Percentiles rank a stretch among this genome's conserved stretches.
phyloP scores from a whole-genome alignment of 129 eudicot genomes.

The Escallonia herrerae region DNA sequence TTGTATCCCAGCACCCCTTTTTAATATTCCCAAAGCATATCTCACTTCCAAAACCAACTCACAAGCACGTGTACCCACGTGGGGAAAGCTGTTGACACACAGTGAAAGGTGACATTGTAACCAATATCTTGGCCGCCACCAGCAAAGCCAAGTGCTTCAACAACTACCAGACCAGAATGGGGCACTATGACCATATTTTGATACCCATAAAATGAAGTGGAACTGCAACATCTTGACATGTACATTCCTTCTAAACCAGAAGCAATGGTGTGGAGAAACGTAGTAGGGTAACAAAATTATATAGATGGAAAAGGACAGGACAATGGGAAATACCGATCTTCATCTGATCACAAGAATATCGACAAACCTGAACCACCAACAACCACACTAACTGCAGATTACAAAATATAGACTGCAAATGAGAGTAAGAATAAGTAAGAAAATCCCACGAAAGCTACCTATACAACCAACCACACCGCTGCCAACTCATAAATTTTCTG shows the following conservation, averaged over 20 bases:
- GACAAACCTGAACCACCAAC: slow-evolving; percentile 28
- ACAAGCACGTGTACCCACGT: slow-evolving; percentile 18
- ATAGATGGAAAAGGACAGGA: neutral
- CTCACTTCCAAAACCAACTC: neutral
- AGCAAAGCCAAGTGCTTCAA: too few species aligned
- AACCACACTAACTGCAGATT: slow-evolving; percentile 34
- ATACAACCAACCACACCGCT: slow-evolving; percentile 39
- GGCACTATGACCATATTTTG: too few species aligned
- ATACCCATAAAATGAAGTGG: too few species aligned
- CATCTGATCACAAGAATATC: slow-evolving; percentile 22
- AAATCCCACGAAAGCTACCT: slow-evolving; percentile 22
- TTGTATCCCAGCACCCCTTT: too few species aligned
- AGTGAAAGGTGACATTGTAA: neutral
- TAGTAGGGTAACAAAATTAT: too few species aligned
- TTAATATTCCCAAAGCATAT: too few species aligned
- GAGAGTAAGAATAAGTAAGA: slow-evolving; percentile 1
- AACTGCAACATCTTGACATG: too few species aligned
- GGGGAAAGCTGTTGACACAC: slow-evolving; percentile 1
- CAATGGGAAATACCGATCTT: slow-evolving; percentile 1
- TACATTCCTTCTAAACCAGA: too few species aligned
- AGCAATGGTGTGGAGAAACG: too few species aligned
- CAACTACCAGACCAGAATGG: too few species aligned
- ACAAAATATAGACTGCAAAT: slow-evolving; percentile 38
- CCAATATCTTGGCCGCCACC: slow-evolving; percentile 10
- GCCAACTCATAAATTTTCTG: slow-evolving; percentile 22